Evolutionary conservation across 768 basidiomycete genomes (phyloP).

Genomic region (Suillus decipiens): DNA sequence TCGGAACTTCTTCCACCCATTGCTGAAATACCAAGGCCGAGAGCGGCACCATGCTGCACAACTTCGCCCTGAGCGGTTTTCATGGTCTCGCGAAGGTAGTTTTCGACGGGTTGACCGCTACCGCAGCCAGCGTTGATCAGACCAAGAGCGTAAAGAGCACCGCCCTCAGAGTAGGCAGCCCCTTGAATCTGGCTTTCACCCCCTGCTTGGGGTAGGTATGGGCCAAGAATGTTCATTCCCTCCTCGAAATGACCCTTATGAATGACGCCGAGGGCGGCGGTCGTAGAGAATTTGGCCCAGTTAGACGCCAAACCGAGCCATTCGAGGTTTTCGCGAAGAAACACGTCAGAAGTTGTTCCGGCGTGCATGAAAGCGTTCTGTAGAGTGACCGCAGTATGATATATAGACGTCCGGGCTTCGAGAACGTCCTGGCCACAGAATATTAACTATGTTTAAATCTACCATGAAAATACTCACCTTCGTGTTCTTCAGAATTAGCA

Average conservation of each 20-base stretch:
- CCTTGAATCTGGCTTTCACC: constrained; percentile 77
- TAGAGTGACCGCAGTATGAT: constrained; percentile 94
- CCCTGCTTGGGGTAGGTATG: constrained; percentile 84
- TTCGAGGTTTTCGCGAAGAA: constrained; percentile 94
- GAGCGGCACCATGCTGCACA: constrained; percentile 95
- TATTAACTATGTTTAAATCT: constrained; percentile 10
- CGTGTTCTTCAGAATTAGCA: constrained; percentile 88
- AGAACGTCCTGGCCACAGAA: constrained; percentile 66
- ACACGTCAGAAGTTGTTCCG: constrained; percentile 94
- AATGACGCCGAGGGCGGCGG: constrained; percentile 95
- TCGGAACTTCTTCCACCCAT: constrained; percentile 91
- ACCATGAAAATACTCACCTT: constrained; percentile 53
- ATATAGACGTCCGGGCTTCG: constrained; percentile 94
- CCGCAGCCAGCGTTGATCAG: constrained; percentile 93
- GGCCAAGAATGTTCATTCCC: constrained; percentile 88
- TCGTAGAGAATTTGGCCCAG: constrained; percentile 99
- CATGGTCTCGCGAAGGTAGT: constrained; percentile 79
- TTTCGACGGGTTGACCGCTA: constrained; percentile 62
- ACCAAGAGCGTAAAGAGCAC: constrained; percentile 93
- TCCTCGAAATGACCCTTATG: constrained; percentile 96
- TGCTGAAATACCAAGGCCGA: constrained; percentile 94
- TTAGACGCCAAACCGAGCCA: constrained; percentile 95
- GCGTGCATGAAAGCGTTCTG: constrained; percentile 98
- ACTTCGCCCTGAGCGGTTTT: constrained; percentile 78
- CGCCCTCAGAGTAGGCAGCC: constrained; percentile 91